Base-by-base conservation (phyloP, 2,329 filamentous ascomycete species). In the Diaporthe ampelina region DNA sequence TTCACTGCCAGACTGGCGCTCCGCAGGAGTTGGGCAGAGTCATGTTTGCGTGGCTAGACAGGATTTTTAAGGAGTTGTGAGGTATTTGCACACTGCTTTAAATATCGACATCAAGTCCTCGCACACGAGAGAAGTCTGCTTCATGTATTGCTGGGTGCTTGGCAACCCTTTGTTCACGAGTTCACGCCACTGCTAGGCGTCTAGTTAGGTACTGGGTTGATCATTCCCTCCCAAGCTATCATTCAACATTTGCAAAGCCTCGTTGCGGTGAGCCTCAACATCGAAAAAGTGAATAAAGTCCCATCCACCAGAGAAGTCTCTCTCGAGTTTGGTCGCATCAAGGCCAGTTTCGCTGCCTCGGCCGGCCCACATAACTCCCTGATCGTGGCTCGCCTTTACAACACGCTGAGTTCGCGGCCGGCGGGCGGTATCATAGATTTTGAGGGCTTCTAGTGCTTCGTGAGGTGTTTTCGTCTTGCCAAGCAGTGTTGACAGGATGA, bases 331-430 rank as follows among this genome's bases (percentile, higher is more conserved):
- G 8, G n/a, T 29, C 37, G 58, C n/a, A 45, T 61, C 24, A 6
- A 61, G 58, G 45, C 58, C 58, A 61, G 58, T 61, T 3, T 61
- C 58, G 58, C 37, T 61, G 37, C 58, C 58, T 7, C 58, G 58
- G 35, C 58, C 58, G 4, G 58, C 29, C 58, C 37, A 43, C 15
- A 61, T 61, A 29, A 45, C 15, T n/a, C 58, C 58, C 37, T 61
- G 37, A 61, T 61, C 58, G 9, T 61, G 35, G 68, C 50, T 58
- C 50, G 68, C 32, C 21, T 70, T 57, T 9, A 58, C 68, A 26
- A 70, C 50, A n/a, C 68, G 68, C 52, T 70, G 68, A 8, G 68
- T 70, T 9, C 68, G 68, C 26, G 68, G 54, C 52, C 68, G 52
- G 32, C 68, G 68, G 8, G 37, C 10, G 15, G 24, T 57, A 17